Evolutionary conservation across 768 basidiomycete genomes (phyloP), one percentile per base, ranked within the genome.

Genomic region (Pisolithus tinctorius): DNA sequence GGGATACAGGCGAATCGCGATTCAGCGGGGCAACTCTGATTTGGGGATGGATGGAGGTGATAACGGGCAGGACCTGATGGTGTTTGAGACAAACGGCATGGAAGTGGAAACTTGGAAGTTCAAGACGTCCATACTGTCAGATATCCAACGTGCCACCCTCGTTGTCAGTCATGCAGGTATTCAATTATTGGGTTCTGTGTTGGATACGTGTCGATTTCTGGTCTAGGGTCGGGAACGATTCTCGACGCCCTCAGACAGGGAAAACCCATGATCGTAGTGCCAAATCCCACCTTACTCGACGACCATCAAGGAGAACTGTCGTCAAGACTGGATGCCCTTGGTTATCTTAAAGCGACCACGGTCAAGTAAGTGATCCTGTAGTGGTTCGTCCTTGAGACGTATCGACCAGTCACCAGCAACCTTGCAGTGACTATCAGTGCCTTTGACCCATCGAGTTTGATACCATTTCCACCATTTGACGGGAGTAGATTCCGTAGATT

Each of bases 251-350:
- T 97, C 45, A 75, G 93, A 30, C 71, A 80, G 46, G 74, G 76
- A 44, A 92, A 87, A 61, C 78, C 81, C 6, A 72, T 99, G 56
- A 84, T 99, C 56, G 86, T 89, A 4, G 83, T 96, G 3, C 93
- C 93, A 10, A 99, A 99, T 65, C 73, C 83, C 40, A 86, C 88
- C 0, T 71, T 99, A 29, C 78, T 94, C 65, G 86, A 96, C 66
- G 89, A 96, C 64, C 95, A 99, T 62, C 95, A 99, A 73, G 75
- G 83, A 49, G 92, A 99, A 61, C 74, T 99, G 5, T 92, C 95
- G 0, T 67, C 75, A 38, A 80, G 82, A 11, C 71, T 99, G 49
- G 73, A 74, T 14, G 66, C 63, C 16, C 74, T 80, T 34, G 76
- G 78, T 6, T 74, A 89, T 67, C 69, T 93, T 43, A 75, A 67